Base-by-base conservation (phyloP, 2,329 filamentous ascomycete species). In the Calonectria hawksworthii region DNA sequence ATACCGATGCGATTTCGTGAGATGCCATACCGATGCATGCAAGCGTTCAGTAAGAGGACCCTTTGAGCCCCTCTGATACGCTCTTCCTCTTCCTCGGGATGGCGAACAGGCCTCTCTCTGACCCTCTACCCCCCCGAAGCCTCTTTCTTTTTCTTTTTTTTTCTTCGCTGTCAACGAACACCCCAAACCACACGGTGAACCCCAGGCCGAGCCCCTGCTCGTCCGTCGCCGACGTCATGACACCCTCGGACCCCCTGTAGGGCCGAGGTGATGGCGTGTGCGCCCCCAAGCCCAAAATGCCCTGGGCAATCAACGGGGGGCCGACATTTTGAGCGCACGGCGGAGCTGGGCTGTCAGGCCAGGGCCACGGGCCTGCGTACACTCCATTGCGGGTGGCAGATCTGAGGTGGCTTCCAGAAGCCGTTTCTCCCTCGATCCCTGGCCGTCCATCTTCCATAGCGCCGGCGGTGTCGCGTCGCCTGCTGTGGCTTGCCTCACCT, bases 401-500 rank as follows among this genome's bases (percentile, higher is more conserved):
- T 81, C 77, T 81, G 68, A 70, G 50, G 71, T 73, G 50, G 75
- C 75, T 80, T 79, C 79, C 77, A 80, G 79, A 80, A 73, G 66
- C 73, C 70, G 78, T 72, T 71, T 41, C 54, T 73, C 66, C 69
- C 69, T 61, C 67, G 67, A 76, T 79, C 76, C 75, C 73, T 75
- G 74, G 32, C 54, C 73, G 47, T 64, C 70, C 52, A 61, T 59
- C 38, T 63, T 63, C 59, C 72, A 75, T 76, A 70, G 56, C 32
- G 73, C 66, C 70, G 77, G 78, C 70, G 73, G 75, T 78, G 78
- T 80, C 76, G 78, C 44, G 67, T 74, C 76, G 74, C 74, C 59
- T 76, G 74, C 64, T 76, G 78, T 80, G 77, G 80, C 80, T 81
- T 81, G 79, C 80, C 80, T 81, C 79, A 76, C 76, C 77, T 76